These are phyloP conservation scores for Prunus persica DNA, from an alignment of 306 rosid species.

Conservation along the genomic window DNA sequence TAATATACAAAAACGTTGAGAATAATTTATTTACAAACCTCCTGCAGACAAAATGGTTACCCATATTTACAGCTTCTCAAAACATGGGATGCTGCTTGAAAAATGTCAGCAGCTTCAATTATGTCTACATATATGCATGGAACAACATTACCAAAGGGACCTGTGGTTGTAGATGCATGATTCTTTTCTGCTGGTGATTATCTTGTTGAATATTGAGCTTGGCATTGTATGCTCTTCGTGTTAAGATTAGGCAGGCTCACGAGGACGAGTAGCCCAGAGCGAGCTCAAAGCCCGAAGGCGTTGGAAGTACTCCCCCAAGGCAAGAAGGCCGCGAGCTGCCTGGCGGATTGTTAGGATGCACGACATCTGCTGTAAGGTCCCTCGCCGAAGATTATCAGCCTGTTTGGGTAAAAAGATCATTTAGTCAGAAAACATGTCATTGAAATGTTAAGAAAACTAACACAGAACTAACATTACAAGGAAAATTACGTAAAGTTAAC, in stretches of 20 bases:
- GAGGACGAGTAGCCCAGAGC: constrained; percentile 63
- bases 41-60: constrained; percentile 41
- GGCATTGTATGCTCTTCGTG: constrained; percentile 15
- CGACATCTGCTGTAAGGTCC: constrained; percentile 69
- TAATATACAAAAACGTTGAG: constrained; percentile 23
- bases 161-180: constrained; percentile 17
- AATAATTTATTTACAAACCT: constrained; percentile 32
- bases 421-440: constrained; percentile 11
- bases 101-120: constrained; percentile 35
- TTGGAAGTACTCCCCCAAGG: constrained; percentile 77
- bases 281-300: constrained; percentile 78
- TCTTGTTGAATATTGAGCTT: constrained; percentile 30
- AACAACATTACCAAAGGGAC: constrained; percentile 22
- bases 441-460: neutral
- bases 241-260: constrained; percentile 47
- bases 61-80: constrained; percentile 56
- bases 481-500: neutral
- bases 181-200: constrained; percentile 18
- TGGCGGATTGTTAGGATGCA: constrained; percentile 71
- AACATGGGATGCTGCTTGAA: constrained; percentile 47
- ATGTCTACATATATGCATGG: constrained; percentile 12
- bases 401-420: constrained; percentile 29
- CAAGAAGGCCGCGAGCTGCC: constrained; percentile 67
- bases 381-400: constrained; percentile 88
- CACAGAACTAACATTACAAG: neutral